Conservation (phyloP, 2,329 filamentous ascomycete species). For the Phialemonium atrogriseum region DNA sequence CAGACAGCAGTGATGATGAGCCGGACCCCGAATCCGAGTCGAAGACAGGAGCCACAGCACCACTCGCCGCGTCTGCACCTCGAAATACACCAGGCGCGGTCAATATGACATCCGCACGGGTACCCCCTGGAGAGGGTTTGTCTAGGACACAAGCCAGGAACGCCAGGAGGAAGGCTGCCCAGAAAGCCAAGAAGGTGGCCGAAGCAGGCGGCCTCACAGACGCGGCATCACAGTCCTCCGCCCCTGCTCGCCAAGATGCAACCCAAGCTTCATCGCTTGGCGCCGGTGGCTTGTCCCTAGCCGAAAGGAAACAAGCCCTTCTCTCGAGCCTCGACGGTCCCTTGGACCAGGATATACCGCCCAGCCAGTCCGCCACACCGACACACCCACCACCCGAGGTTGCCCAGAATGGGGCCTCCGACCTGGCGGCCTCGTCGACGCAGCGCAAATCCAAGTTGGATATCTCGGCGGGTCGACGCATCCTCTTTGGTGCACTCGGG, state of each 20-base stretch:
- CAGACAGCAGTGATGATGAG: conserved; percentile 2
- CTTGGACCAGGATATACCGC: no score
- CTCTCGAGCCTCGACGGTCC: conserved; percentile 15
- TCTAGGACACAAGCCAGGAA: conserved; percentile 43
- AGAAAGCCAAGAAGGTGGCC: conserved; percentile 9
- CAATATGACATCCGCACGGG: neutral
- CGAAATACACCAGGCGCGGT: neutral
- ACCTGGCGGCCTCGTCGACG: conserved; percentile 7
- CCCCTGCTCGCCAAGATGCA: neutral
- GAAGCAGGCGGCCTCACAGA: neutral
- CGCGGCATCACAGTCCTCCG: neutral
- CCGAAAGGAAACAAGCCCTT: conserved; percentile 31
- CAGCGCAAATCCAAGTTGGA: conserved; percentile 28
- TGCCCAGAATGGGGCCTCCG: no score
- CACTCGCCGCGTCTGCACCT: neutral
- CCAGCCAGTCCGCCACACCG: no score
- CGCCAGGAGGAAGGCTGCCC: conserved; percentile 31
- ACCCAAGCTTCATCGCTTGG: conserved; percentile 1
- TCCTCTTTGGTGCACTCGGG: conserved; percentile 67
- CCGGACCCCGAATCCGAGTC: neutral
- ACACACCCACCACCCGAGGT: no score
- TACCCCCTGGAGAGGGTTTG: conserved; percentile 21
- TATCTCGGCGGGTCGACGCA: conserved; percentile 54
- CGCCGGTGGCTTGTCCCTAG: conserved; percentile 20
- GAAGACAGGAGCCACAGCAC: neutral